Conservation (phyloP, 2,329 filamentous ascomycete genomes). For the Calonectria pteridis region DNA sequence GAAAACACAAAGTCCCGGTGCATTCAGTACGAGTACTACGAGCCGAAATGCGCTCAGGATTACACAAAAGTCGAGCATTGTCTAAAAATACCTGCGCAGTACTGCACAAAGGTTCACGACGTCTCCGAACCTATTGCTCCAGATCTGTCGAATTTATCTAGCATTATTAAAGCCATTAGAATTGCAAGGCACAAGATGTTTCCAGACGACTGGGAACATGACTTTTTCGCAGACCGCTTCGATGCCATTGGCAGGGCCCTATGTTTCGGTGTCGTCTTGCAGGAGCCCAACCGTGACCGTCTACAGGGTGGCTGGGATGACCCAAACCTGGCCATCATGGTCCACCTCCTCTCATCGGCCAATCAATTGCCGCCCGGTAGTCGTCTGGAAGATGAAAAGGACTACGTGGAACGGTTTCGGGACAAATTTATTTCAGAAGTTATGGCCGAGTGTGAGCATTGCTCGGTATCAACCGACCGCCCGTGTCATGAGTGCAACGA, state of each 20-base stretch:
- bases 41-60: neutral
- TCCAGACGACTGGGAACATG: constrained; percentile 22
- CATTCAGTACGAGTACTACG: constrained; percentile 26
- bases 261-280: constrained; percentile 31
- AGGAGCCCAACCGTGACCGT: neutral
- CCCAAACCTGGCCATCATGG: constrained; percentile 26
- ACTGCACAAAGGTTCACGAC: constrained; percentile 18
- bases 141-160: constrained; percentile 26
- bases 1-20: constrained; percentile 13
- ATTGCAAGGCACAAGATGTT: neutral
- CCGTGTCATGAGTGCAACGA: constrained; percentile 18
- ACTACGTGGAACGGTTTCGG: neutral
- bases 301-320: constrained; percentile 22
- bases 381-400: neutral
- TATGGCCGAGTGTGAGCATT: constrained; percentile 18
- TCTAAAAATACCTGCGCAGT: constrained; percentile 25
- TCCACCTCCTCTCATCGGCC: constrained; percentile 11
- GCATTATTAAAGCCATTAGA: constrained; percentile 21
- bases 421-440: constrained; percentile 18
- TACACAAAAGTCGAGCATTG: constrained; percentile 28
- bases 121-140: constrained; percentile 32
- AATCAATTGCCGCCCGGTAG: neutral
- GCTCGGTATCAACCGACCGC: neutral
- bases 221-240: neutral
- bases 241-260: constrained; percentile 23